Evolutionary conservation across 306 rosid genomes (phyloP).

Genomic region (Arachis stenosperma): DNA sequence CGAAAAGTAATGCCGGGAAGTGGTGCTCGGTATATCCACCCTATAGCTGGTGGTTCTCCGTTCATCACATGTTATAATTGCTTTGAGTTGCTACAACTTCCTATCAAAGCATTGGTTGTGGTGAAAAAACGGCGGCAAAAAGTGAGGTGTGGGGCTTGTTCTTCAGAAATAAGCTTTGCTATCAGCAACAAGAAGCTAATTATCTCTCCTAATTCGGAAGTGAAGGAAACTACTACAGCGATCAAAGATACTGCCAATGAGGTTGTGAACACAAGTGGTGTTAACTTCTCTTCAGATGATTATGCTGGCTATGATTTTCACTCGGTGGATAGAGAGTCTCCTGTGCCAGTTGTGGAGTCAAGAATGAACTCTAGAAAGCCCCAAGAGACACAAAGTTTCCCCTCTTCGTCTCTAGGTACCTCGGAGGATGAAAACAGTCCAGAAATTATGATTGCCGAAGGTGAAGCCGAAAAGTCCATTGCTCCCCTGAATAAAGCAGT

Average conservation of each 20-base stretch:
- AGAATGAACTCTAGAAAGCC: conserved; percentile 59
- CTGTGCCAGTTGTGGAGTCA: conserved; percentile 44
- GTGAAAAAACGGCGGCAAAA: conserved; percentile 61
- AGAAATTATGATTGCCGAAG: conserved; percentile 50
- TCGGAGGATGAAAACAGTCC: conserved; percentile 81
- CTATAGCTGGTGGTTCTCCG: conserved; percentile 91
- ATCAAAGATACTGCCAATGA: conserved; percentile 45
- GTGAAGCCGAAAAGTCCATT: conserved; percentile 50
- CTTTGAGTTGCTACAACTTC: conserved; percentile 83
- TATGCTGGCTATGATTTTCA: conserved; percentile 89
- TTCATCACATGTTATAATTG: conserved; percentile 82
- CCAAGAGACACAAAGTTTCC: conserved; percentile 71
- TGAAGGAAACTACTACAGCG: conserved; percentile 42
- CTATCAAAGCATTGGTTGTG: conserved; percentile 58
- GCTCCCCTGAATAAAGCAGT: conserved; percentile 52
- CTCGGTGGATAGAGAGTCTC: conserved; percentile 76
- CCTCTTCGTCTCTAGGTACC: conserved; percentile 70
- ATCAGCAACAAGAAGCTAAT: conserved; percentile 64
- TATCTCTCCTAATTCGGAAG: conserved; percentile 55
- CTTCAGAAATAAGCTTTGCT: conserved; percentile 58
- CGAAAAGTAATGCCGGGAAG: conserved; percentile 55
- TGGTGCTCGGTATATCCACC: conserved; percentile 58
- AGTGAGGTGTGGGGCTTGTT: conserved; percentile 83
- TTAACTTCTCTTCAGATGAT: conserved; percentile 86
- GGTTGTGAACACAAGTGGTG: conserved; percentile 49